Evolutionary conservation across 768 basidiomycete species (phyloP).

Genomic region (Leccinellum luteum): DNA sequence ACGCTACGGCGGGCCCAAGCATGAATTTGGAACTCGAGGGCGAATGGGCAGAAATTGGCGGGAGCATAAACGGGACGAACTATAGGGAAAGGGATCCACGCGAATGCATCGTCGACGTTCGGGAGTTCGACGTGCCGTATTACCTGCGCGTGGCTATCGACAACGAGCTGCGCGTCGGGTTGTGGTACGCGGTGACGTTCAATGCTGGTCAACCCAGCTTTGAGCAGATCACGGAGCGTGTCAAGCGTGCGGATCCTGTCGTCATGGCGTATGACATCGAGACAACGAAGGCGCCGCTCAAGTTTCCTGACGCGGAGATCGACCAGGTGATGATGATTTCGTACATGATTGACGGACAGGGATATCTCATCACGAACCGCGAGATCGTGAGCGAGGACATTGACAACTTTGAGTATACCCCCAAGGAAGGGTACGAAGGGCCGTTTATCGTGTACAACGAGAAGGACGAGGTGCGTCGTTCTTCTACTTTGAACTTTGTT

Average conservation of each 20-base stretch:
- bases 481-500: neutral
- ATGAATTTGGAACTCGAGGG: constrained; percentile 71
- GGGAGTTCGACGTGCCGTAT: constrained; percentile 97
- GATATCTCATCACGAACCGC: constrained; percentile 95
- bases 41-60: constrained; percentile 51
- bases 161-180: constrained; percentile 93
- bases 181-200: constrained; percentile 95
- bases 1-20: constrained; percentile 63
- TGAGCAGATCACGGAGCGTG: constrained; percentile 70
- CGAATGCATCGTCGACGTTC: constrained; percentile 89
- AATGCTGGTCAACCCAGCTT: constrained; percentile 77
- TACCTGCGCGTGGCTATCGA: constrained; percentile 99
- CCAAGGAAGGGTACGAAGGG: constrained; percentile 96
- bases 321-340: constrained; percentile 99
- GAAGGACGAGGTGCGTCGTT: constrained; percentile 69
- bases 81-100: constrained; percentile 75
- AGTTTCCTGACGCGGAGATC: constrained; percentile 92
- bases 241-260: constrained; percentile 98
- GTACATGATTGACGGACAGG: constrained; percentile 98
- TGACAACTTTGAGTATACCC: constrained; percentile 98
- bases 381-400: constrained; percentile 98
- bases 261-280: constrained; percentile 99
- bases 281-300: constrained; percentile 98
- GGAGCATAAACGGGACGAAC: constrained; percentile 36
- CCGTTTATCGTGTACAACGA: constrained; percentile 97